Evolutionary conservation across 352 stramenopile species (phyloP).

Genomic region (Phytopythium boreale): DNA sequence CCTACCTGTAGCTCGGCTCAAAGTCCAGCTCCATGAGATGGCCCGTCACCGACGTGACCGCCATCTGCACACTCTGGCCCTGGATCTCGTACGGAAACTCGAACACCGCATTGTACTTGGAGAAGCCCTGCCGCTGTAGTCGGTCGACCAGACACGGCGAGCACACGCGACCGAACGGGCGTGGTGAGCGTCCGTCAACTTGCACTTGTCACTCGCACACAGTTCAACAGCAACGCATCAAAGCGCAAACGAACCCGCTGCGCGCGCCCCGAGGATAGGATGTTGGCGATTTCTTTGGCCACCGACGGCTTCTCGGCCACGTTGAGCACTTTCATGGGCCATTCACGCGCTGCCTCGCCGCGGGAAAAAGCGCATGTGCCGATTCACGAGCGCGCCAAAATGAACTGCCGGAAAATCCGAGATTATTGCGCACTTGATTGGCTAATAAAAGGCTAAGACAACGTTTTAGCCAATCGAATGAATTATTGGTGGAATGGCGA

Average conservation of each 20-base stretch:
- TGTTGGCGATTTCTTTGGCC: constrained; percentile 95
- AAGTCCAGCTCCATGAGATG: constrained; percentile 99
- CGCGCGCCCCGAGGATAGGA: constrained; percentile 79
- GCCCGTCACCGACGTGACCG: constrained; percentile 96
- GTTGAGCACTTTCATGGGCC: constrained; percentile 90
- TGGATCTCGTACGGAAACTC: constrained; percentile 89
- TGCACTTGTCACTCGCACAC: neutral
- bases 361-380: constrained; percentile 12
- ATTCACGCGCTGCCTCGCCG: constrained; percentile 2
- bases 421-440: constrained; percentile 10
- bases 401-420: neutral
- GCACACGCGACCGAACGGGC: neutral
- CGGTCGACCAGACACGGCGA: neutral
- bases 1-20: constrained; percentile 54
- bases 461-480: constrained; percentile 13
- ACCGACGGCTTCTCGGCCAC: constrained; percentile 99
- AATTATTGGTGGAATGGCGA: neutral
- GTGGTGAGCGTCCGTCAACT: neutral
- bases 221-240: neutral
- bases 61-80: constrained; percentile 86
- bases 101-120: constrained; percentile 90
- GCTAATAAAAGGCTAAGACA: constrained; percentile 6
- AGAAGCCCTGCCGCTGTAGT: constrained; percentile 60
- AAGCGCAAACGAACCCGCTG: constrained; percentile 70
- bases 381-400: constrained; percentile 5